phyloP scores from a whole-genome alignment of 495 filamentous ascomycete genomes.

The Thermothielavioides terrestris region DNA sequence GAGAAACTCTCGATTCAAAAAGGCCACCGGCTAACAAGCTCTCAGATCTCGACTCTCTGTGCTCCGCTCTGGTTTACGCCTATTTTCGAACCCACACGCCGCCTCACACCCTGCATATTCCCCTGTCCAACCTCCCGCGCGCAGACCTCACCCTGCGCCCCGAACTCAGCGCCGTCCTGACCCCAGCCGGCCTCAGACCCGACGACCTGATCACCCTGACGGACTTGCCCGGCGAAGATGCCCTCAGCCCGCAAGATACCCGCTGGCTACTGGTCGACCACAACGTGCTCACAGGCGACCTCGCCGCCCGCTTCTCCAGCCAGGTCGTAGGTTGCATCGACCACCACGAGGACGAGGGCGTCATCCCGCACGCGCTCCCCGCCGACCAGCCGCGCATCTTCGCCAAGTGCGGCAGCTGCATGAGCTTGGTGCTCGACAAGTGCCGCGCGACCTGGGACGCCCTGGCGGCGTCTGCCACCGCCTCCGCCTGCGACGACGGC shows the following conservation, averaged over 20 bases:
- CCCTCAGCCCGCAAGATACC: conserved; percentile 30
- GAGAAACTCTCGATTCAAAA: too few relatives aligned
- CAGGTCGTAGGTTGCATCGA: conserved; percentile 72
- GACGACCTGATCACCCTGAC: conserved; percentile 45
- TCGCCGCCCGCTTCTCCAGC: conserved; percentile 32
- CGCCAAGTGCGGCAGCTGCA: conserved; percentile 66
- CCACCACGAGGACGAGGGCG: conserved; percentile 78
- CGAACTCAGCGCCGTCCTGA: conserved; percentile 58
- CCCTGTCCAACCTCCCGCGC: conserved; percentile 66
- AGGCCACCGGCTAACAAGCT: conserved; percentile 11
- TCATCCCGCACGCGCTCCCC: conserved; percentile 38
- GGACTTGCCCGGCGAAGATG: conserved; percentile 32
- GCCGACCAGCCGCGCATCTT: conserved; percentile 52
- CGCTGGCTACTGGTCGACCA: conserved; percentile 79
- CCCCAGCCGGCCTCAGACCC: conserved; percentile 31
- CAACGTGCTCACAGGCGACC: conserved; percentile 59
- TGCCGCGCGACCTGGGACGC: conserved; percentile 50
- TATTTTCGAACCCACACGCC: conserved; percentile 58
- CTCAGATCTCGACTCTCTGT: conserved; percentile 84
- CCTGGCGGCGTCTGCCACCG: conserved; percentile 14
- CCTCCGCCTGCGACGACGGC: neutral
- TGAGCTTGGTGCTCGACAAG: conserved; percentile 62
- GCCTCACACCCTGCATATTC: conserved; percentile 57
- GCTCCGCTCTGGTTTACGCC: conserved; percentile 73
- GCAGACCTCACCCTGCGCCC: conserved; percentile 66